A percentile compares a stretch with the other conserved stretches of the same genome.
Conservation (phyloP, 139 green algal genomes). For the Ostreobium quekettii region DNA sequence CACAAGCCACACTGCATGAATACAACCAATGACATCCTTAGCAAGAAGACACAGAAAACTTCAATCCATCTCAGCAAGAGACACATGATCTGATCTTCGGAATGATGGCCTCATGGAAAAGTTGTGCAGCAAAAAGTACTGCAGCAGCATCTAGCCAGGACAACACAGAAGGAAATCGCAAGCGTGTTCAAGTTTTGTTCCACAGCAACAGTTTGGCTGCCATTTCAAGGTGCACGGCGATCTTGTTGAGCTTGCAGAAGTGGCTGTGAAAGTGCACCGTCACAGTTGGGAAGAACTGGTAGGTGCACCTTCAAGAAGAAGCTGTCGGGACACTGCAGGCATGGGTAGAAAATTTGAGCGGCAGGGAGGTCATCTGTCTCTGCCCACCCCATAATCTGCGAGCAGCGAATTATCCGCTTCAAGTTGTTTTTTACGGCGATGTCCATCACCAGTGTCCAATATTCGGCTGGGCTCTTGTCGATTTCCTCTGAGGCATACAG, state of each 20-base stretch:
- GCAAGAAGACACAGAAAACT: too few species aligned
- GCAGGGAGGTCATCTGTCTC: slow-evolving; percentile 90
- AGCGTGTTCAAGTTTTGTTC: background rate
- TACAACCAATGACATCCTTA: too few species aligned
- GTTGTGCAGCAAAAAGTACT: too few species aligned
- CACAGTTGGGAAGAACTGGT: background rate
- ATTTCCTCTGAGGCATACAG: slow-evolving; percentile 67
- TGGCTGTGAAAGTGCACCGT: background rate
- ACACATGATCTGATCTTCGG: too few species aligned
- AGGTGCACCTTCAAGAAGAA: slow-evolving; percentile 89
- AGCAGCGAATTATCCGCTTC: slow-evolving; percentile 74
- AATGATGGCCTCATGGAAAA: too few species aligned
- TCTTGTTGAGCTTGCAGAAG: background rate
- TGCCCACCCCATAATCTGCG: slow-evolving; percentile 93
- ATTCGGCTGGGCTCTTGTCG: slow-evolving; percentile 66
- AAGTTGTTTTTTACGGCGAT: slow-evolving; percentile 80
- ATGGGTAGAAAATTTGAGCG: slow-evolving; percentile 97
- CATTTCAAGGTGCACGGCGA: background rate
- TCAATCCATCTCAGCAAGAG: too few species aligned
- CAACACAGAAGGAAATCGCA: slow-evolving; percentile 9
- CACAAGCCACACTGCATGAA: too few species aligned
- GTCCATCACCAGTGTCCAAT: slow-evolving; percentile 88
- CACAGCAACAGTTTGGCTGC: background rate
- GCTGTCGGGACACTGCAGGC: slow-evolving; percentile 97
- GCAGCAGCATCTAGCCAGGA: background rate